These are phyloP conservation scores for Ananas comosus DNA, from an alignment of 176 grass and related monocot species.

Conservation along the genomic window DNA sequence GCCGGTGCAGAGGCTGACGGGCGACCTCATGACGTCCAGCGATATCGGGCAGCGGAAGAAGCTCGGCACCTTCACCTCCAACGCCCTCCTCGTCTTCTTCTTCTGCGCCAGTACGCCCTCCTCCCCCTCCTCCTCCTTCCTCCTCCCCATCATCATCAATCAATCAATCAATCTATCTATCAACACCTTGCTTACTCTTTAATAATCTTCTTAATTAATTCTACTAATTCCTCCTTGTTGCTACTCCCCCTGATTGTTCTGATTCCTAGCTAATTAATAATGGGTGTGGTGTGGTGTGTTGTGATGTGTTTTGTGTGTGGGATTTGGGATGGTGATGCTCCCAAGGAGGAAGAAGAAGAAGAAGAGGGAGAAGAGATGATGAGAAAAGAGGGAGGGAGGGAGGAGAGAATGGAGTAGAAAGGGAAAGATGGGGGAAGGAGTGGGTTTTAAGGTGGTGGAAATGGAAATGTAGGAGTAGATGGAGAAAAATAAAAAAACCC, in stretches of 20 bases:
- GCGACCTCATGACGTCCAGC: constrained; percentile 76
- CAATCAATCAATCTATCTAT: no score
- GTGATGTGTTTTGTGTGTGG: no score
- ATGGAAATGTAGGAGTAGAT: background rate
- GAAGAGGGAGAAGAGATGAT: no score
- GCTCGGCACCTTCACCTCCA: constrained; percentile 31
- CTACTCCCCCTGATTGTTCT: no score
- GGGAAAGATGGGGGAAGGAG: background rate
- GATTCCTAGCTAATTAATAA: no score
- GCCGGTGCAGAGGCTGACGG: constrained; percentile 58
- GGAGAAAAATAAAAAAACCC: background rate
- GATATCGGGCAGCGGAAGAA: constrained; percentile 80
- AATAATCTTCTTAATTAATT: no score
- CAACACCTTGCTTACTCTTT: no score
- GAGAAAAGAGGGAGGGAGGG: background rate
- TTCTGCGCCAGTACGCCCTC: background rate
- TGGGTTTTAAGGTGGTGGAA: background rate
- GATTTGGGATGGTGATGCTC: no score
- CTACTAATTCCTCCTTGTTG: no score
- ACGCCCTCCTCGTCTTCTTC: background rate
- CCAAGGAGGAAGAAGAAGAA: no score
- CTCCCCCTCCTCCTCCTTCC: background rate
- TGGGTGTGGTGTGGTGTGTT: no score
- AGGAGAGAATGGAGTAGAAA: background rate
- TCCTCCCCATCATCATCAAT: background rate